These are phyloP conservation scores for Kodamaea alishanica DNA, from an alignment of 1,139 yeast species.

Conservation along the genomic window DNA sequence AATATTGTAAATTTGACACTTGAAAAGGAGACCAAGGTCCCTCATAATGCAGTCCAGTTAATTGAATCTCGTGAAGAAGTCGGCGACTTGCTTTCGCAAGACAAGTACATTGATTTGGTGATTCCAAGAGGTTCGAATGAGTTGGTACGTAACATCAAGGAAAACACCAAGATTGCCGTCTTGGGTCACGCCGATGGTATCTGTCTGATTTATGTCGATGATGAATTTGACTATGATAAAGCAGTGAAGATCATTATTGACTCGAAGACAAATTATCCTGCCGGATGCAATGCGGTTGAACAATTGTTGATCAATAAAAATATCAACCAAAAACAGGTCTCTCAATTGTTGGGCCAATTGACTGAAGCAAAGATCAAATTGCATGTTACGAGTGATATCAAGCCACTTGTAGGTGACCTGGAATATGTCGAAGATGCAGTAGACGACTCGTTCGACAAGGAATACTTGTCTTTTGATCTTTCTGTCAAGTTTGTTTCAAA, in stretches of 20 bases:
- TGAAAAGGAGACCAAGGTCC: slow-evolving; percentile 58
- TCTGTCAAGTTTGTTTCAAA: slow-evolving; percentile 63
- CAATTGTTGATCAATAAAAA: slow-evolving; percentile 66
- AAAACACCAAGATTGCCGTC: slow-evolving; percentile 89
- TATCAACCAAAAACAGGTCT: slow-evolving; percentile 40
- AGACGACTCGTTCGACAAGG: slow-evolving; percentile 67
- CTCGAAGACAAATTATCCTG: slow-evolving; percentile 93
- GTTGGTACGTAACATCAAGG: slow-evolving; percentile 79
- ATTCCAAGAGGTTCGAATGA: slow-evolving; percentile 96
- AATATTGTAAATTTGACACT: slow-evolving; percentile 63
- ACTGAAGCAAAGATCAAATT: slow-evolving; percentile 66
- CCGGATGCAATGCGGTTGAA: slow-evolving; percentile 97
- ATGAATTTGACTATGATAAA: slow-evolving; percentile 68
- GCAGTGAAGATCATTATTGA: slow-evolving; percentile 76
- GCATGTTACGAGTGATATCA: slow-evolving; percentile 60
- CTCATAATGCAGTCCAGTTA: slow-evolving; percentile 76
- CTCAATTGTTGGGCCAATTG: slow-evolving; percentile 46
- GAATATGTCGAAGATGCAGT: slow-evolving; percentile 25
- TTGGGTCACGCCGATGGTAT: slow-evolving; percentile 99
- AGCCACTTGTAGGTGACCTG: slow-evolving; percentile 15
- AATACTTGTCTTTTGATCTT: slow-evolving; percentile 77
- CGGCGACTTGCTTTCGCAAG: slow-evolving; percentile 77
- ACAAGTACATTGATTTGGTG: slow-evolving; percentile 86
- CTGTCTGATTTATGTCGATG: slow-evolving; percentile 81
- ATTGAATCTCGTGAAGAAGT: slow-evolving; percentile 90